Evolutionary conservation across 495 filamentous ascomycete genomes (phyloP).

Genomic region (Daldinia vernicosa): DNA sequence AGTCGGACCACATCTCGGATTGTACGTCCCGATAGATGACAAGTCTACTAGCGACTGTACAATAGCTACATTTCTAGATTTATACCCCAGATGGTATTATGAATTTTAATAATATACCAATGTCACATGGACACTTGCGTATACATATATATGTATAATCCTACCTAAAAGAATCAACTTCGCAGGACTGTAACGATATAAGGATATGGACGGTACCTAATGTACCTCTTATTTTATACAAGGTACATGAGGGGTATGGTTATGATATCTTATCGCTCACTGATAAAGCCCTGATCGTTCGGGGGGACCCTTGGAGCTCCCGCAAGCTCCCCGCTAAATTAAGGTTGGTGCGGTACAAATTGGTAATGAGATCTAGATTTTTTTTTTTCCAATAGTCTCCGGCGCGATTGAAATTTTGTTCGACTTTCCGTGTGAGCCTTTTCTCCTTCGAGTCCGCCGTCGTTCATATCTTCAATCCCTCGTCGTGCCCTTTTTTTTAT

Average conservation of each 20-base stretch:
- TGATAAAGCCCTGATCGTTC: slow-evolving; percentile 29
- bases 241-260: background rate
- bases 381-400: slow-evolving; percentile 26
- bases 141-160: background rate
- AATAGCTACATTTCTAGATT: background rate
- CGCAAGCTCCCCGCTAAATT: slow-evolving; percentile 32
- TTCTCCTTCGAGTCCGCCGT: slow-evolving; percentile 19
- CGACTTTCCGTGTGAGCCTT: slow-evolving; percentile 4
- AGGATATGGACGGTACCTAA: too few species aligned
- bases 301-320: slow-evolving; percentile 18
- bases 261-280: slow-evolving; percentile 21
- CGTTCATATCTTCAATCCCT: background rate
- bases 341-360: slow-evolving; percentile 23
- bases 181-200: background rate
- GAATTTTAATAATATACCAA: background rate
- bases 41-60: background rate
- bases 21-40: slow-evolving; percentile 11
- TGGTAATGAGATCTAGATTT: slow-evolving; percentile 21
- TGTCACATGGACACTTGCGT: background rate
- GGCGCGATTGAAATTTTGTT: slow-evolving; percentile 40
- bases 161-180: background rate
- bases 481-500: slow-evolving; percentile 16
- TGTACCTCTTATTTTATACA: background rate
- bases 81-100: background rate
- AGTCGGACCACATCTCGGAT: slow-evolving; percentile 9